phyloP scores from a whole-genome alignment of 257 asterid genomes.

The Perilla frutescens region DNA sequence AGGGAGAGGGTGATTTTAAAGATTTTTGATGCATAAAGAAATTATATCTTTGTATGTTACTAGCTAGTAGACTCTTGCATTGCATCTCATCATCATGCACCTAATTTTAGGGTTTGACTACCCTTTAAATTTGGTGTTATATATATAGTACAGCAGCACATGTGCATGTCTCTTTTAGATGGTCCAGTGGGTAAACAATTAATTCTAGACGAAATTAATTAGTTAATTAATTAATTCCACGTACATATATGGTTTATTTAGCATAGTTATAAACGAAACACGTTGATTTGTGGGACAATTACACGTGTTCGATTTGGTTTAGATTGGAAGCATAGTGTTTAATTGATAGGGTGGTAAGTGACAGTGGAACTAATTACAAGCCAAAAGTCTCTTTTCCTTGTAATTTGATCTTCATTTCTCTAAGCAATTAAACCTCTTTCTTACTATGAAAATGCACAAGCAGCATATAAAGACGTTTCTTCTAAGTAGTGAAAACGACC shows the following conservation, averaged over 20 bases:
- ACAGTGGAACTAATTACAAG: constrained; percentile 77
- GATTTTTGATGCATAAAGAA: constrained; percentile 6
- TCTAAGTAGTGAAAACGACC: background rate
- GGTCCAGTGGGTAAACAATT: too few relatives aligned
- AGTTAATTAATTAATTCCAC: too few relatives aligned
- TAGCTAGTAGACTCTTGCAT: background rate
- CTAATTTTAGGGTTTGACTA: background rate
- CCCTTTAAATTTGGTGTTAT: too few relatives aligned
- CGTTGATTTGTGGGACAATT: too few relatives aligned
- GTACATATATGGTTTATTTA: too few relatives aligned
- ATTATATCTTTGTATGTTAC: background rate
- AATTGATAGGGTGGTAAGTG: constrained; percentile 48
- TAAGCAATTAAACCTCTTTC: constrained; percentile 38
- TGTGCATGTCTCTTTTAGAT: too few relatives aligned
- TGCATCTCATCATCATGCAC: background rate
- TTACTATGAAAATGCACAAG: background rate
- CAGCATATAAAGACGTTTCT: background rate
- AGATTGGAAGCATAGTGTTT: constrained; percentile 36
- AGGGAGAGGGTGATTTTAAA: constrained; percentile 41
- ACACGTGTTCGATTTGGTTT: too few relatives aligned
- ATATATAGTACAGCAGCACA: too few relatives aligned
- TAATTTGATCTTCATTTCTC: constrained; percentile 43
- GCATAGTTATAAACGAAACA: too few relatives aligned
- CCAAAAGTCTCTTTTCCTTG: constrained; percentile 80
- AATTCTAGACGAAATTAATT: too few relatives aligned